Conservation (phyloP, 768 basidiomycete species). For the Erythrobasidium yunnanense region DNA sequence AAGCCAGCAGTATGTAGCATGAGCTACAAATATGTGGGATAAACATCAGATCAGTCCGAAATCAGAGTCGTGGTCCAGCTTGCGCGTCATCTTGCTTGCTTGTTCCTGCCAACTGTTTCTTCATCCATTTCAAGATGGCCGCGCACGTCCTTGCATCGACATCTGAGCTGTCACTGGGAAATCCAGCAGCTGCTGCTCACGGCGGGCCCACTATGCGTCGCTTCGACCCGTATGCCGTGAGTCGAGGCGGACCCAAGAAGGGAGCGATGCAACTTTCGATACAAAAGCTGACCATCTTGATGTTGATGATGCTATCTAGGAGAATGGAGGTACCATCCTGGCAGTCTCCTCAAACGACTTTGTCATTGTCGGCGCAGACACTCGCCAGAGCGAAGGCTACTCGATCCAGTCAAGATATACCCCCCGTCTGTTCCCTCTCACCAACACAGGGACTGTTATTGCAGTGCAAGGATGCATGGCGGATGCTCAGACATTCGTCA, state of each 20-base stretch:
- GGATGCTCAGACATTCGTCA: conserved; percentile 95
- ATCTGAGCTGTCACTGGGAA: neutral
- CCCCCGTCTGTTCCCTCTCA: conserved; percentile 83
- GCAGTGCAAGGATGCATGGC: conserved; percentile 96
- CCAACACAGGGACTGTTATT: conserved; percentile 49
- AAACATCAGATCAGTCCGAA: no score
- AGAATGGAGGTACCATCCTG: conserved; percentile 88
- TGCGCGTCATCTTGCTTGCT: neutral
- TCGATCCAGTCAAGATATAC: conserved; percentile 95
- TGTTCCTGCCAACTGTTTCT: neutral
- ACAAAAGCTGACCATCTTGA: neutral
- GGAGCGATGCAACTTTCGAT: neutral
- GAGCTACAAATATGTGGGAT: no score
- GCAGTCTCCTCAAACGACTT: conserved; percentile 83
- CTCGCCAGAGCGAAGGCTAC: conserved; percentile 92
- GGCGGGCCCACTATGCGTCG: conserved; percentile 5
- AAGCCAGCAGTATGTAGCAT: no score
- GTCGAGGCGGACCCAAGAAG: neutral
- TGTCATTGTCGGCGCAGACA: conserved; percentile 89
- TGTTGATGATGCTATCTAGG: conserved; percentile 2
- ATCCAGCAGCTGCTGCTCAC: neutral
- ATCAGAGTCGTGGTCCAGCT: neutral
- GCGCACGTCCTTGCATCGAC: conserved; percentile 5
- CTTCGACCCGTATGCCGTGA: conserved; percentile 23
- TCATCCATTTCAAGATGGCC: neutral